Evolutionary conservation across 192 early-diverging fungal genomes (phyloP), one percentile per base, ranked within the genome.

Genomic region (Coemansia sp.): DNA sequence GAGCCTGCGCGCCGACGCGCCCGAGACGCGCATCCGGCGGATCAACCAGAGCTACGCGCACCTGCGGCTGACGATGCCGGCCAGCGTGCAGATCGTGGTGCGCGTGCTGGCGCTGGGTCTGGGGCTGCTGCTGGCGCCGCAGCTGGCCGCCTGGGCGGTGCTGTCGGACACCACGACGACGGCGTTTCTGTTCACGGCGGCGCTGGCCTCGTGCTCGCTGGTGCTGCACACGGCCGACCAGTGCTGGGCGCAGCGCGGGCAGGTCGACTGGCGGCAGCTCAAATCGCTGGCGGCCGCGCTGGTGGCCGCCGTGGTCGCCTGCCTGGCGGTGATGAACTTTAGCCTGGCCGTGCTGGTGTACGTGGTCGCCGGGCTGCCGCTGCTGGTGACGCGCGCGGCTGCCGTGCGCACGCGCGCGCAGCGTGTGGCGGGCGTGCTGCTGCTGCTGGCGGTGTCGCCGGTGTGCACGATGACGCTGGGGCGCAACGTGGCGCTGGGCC

Each of bases 261-360:
- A 47, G 36, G 54, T 61, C 12, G 73, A 76, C 27, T 76, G 73
- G 73, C 53, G 59, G 31, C 73, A 76, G 55, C 58, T 76, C 9
- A 76, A 76, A 55, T 62, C 73, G 9, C 40, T 70, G 8, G 42
- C 62, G 9, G 52, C 55, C 19, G 32, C 64, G 34, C 62, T 83
- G 47, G 76, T 83, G 11, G 85, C 84, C 1, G 64, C 85, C 38
- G 49, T 78, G 3, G 78, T 87, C 21, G 82, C 85, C 2, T 83
- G 82, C 6, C 64, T 88, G 3, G 85, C 87, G 0, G 76, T 85
- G 4, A 75, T 88, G 32, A 90, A 90, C 62, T 87, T 88, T 60
- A 87, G 84, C 60, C 50, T 88, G 46, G 87, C 84, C 0, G 78
- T 87, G 4, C 65, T 56, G 12, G 61, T 81, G 29, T 85, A 83